Evolutionary conservation across 768 basidiomycete genomes (phyloP), one percentile per base, ranked within the genome.

Genomic region (Rhizopogon vesiculosus): DNA sequence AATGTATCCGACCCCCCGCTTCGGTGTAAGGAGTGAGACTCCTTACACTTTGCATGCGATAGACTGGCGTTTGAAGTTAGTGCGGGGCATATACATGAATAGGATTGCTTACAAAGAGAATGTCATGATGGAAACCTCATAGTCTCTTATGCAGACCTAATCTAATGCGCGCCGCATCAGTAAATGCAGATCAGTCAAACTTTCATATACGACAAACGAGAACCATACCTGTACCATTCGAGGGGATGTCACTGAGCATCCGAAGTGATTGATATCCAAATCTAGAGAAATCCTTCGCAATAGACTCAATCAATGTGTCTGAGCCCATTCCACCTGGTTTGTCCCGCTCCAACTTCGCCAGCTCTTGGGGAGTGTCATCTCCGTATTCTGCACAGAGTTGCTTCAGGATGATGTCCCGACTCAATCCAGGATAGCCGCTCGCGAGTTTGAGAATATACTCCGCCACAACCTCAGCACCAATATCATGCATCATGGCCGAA

Each of bases 371-470:
- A 7, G n/a, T 45, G 29, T 31, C n/a, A 31, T 31, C 18, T 29
- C 29, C 29, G n/a, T 45, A 6, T 31, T 45, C 29, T 15, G 45
- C 29, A 3, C 45, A 45, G 16, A 45, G 45, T 10, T 31, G 45
- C n/a, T 18, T 31, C 8, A 45, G 10, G 45, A 31, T 31, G 29
- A 31, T 31, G 10, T 56, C 51, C 25, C 54, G 48, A 52, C 62
- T 64, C 55, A 62, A 55, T 5, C 63, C 59, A 19, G 62, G 63
- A 33, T 49, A 33, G 12, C 53, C 28, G 13, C 43, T 48, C 63
- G 61, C 61, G 16, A 25, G 31, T 56, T 62, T 57, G 22, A 64
- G 50, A 28, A 64, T n/a, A 49, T 61, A 61, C 42, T 64, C 59
- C n/a, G 48, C 53, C 15, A 64, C 8, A 3, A 51, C 35, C 50